Conservation (phyloP, 495 filamentous ascomycete genomes). For the Bombardia bombarda region DNA sequence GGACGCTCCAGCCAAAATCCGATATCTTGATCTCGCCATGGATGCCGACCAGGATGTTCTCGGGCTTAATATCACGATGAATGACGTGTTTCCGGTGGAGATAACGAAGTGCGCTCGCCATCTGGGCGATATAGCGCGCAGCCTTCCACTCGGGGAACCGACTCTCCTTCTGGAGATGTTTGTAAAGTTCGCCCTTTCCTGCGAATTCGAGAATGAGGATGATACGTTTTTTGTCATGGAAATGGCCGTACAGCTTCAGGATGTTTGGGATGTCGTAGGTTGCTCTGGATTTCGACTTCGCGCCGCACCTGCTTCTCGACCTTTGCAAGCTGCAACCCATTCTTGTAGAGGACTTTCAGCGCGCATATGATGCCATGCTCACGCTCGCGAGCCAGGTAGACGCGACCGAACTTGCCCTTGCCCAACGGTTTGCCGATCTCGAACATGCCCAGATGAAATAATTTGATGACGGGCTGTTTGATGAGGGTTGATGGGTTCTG, state of each 20-base stretch:
- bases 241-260: constrained; percentile 86
- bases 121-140: constrained; percentile 93
- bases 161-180: constrained; percentile 81
- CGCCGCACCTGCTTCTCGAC: constrained; percentile 96
- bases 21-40: constrained; percentile 98
- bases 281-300: constrained; percentile 97
- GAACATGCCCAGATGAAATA: constrained; percentile 96
- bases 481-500: not conserved
- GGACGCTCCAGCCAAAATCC: constrained; percentile 97
- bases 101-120: constrained; percentile 87
- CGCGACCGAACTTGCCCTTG: constrained; percentile 95
- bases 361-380: constrained; percentile 88
- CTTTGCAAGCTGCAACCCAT: constrained; percentile 73
- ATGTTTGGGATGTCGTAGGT: constrained; percentile 95
- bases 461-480: constrained; percentile 45
- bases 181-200: constrained; percentile 92
- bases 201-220: constrained; percentile 96
- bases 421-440: constrained; percentile 93
- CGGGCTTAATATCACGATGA: constrained; percentile 97
- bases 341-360: constrained; percentile 93
- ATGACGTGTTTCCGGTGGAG: constrained; percentile 98
- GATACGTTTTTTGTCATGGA: constrained; percentile 93
- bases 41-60: constrained; percentile 95
- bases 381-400: constrained; percentile 89
- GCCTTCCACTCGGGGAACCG: constrained; percentile 95